Conservation (phyloP, 23 red algal genomes). For the Gracilaria vermiculophylla region DNA sequence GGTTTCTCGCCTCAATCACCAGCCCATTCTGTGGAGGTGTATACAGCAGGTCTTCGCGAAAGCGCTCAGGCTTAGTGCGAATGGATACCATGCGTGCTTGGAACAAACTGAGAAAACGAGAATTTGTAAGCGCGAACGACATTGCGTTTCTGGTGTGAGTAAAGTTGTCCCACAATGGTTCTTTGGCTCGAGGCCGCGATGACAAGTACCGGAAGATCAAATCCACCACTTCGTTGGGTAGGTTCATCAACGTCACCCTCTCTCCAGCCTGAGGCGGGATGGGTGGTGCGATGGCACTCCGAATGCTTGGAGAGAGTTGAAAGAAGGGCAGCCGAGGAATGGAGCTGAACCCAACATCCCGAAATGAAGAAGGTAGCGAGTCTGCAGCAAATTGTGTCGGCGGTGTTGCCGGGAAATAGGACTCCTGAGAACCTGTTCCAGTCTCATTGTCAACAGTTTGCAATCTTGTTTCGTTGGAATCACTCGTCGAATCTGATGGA, state of each 20-base stretch:
- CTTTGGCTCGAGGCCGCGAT: slow-evolving; percentile 7
- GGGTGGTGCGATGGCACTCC: background rate
- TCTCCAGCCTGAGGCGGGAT: slow-evolving; percentile 1
- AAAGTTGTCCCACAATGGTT: slow-evolving; percentile 33
- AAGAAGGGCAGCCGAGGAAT: slow-evolving; percentile 1
- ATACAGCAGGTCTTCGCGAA: slow-evolving; percentile 41
- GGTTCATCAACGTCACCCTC: slow-evolving; percentile 13
- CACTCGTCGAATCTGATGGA: background rate
- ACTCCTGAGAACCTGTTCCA: background rate
- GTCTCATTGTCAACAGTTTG: background rate
- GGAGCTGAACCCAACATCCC: background rate
- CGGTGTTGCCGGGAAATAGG: background rate
- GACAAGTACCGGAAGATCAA: slow-evolving; percentile 44
- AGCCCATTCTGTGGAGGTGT: background rate
- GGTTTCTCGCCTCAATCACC: slow-evolving; percentile 34
- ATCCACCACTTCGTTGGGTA: slow-evolving; percentile 48
- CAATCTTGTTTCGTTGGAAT: background rate
- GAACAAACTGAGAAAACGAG: slow-evolving; percentile 13
- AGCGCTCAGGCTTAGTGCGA: slow-evolving; percentile 35
- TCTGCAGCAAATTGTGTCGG: background rate
- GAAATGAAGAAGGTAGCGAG: background rate
- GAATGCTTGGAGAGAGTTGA: slow-evolving; percentile 14
- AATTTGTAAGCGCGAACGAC: slow-evolving; percentile 12
- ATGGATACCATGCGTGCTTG: slow-evolving; percentile 14
- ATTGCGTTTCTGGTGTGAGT: slow-evolving; percentile 25